Evolutionary conservation across 768 basidiomycete genomes (phyloP), one percentile per base, ranked within the genome.

Genomic region (Trametes sanguinea): DNA sequence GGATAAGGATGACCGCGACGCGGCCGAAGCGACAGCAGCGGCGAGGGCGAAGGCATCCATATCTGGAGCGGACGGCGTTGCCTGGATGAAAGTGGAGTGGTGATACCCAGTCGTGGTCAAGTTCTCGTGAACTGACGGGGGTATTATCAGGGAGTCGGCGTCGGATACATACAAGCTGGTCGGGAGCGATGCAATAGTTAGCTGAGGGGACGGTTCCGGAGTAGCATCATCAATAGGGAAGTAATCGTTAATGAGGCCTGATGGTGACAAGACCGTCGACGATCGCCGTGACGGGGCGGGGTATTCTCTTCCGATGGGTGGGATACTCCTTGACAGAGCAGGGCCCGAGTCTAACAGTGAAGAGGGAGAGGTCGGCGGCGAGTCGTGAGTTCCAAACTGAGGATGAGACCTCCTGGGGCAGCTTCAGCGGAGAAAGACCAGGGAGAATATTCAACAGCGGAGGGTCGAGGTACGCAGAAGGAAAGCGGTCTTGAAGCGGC

Each of bases 11-110:
- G 67, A 68, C 7, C 54, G 33, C 6, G 64, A 54, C 9, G 58
- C 40, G 8, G 56, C 51, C 0, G 62, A 51, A 5, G 68, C 64
- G 9, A 62, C 59, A 1, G 61, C 58, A 4, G 68, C 64, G 1
- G 68, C 67, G 1, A 68, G 60, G 9, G 67, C 70, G 44, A 72
- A 70, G 17, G 71, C 69, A 37, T 72, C 70, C 64, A 71, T 65
- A 1, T 71, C 63, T 9, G 57, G 54, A 35, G 51, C 54, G 13
- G 61, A 57, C 1, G 54, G 64, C 4, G 55, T 17, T 4, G 29
- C 11, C 33, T 42, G 59, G 3, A 40, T 30, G n/a, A 44, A 43
- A 32, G 16, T 17, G 13, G 9, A 46, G 3, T 29, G 63, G 11
- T 39, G 16, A 32, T 30, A 37, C 4, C 47, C 62, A 14, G 51